phyloP scores from a whole-genome alignment of 148 eudicot genomes.

The Nyssa sinensis region DNA sequence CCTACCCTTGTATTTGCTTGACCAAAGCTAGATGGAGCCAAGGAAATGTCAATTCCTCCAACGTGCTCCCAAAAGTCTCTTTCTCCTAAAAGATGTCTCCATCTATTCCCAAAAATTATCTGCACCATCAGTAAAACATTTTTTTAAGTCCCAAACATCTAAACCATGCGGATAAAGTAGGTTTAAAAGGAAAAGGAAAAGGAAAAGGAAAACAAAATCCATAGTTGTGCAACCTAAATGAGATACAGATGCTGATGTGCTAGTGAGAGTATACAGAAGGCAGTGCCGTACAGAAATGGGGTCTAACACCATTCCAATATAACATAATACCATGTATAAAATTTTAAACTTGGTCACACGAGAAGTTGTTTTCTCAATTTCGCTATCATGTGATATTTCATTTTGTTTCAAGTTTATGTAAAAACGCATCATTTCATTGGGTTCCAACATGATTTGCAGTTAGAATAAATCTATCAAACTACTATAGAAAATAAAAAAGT shows the following conservation, averaged over 20 bases:
- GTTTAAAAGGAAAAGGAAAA: not conserved
- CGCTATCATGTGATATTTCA: not conserved
- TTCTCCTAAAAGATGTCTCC: slow-evolving; percentile 97
- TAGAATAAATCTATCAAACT: too few species aligned
- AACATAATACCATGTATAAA: too few species aligned
- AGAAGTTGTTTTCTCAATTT: not conserved
- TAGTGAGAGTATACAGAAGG: too few species aligned
- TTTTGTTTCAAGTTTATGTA: not conserved
- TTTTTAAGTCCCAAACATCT: slow-evolving; percentile 8
- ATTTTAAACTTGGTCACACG: not conserved
- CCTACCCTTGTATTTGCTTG: slow-evolving; percentile 95
- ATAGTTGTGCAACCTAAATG: not conserved
- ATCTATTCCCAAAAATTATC: slow-evolving; percentile 95
- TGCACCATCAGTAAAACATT: slow-evolving; percentile 33
- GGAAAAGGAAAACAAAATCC: not conserved
- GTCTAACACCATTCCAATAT: not conserved
- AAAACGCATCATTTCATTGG: too few species aligned
- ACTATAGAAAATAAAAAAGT: too few species aligned
- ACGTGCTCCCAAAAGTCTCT: slow-evolving; percentile 96
- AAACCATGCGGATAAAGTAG: not conserved
- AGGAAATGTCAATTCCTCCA: slow-evolving; percentile 89
- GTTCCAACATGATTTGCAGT: too few species aligned
- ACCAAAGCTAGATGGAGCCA: slow-evolving; percentile 93
- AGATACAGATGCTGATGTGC: not conserved
- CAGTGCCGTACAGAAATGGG: not conserved